Conservation (phyloP, 2,329 filamentous ascomycete genomes). For the Pyrenophora seminiperda region DNA sequence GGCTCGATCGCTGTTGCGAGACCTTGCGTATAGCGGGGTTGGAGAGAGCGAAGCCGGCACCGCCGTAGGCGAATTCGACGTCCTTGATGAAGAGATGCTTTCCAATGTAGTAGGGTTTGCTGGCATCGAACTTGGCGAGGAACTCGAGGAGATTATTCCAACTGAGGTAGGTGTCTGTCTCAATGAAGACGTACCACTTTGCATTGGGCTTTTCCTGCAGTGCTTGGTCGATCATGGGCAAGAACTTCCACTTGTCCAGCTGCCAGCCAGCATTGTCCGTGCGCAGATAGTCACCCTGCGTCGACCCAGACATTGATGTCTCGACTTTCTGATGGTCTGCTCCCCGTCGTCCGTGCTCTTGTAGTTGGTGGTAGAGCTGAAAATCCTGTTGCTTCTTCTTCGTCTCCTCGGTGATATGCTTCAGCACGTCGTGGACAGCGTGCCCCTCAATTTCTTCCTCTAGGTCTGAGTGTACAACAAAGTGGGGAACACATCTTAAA, state of each 20-base stretch:
- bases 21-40: constrained; percentile 49
- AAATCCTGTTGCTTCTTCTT: constrained; percentile 56
- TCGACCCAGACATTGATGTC: constrained; percentile 39
- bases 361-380: constrained; percentile 57
- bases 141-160: constrained; percentile 51
- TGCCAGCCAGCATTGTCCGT: constrained; percentile 55
- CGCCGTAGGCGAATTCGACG: constrained; percentile 53
- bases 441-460: constrained; percentile 59
- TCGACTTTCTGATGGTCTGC: constrained; percentile 41
- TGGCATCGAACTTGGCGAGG: constrained; percentile 46
- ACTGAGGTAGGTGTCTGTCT: constrained; percentile 45
- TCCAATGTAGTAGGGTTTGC: constrained; percentile 51
- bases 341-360: constrained; percentile 52
- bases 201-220: constrained; percentile 43
- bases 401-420: constrained; percentile 48
- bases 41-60: constrained; percentile 53
- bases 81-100: constrained; percentile 52
- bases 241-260: constrained; percentile 65
- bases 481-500: constrained; percentile 61
- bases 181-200: constrained; percentile 49
- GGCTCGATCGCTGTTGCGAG: constrained; percentile 36
- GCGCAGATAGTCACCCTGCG: constrained; percentile 44
- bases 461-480: constrained; percentile 63
- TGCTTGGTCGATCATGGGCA: constrained; percentile 60
- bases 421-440: constrained; percentile 57